Evolutionary conservation across 192 early-diverging fungal species (phyloP), one percentile per base, ranked within the genome.

Genomic region (Coemansia sp.): DNA sequence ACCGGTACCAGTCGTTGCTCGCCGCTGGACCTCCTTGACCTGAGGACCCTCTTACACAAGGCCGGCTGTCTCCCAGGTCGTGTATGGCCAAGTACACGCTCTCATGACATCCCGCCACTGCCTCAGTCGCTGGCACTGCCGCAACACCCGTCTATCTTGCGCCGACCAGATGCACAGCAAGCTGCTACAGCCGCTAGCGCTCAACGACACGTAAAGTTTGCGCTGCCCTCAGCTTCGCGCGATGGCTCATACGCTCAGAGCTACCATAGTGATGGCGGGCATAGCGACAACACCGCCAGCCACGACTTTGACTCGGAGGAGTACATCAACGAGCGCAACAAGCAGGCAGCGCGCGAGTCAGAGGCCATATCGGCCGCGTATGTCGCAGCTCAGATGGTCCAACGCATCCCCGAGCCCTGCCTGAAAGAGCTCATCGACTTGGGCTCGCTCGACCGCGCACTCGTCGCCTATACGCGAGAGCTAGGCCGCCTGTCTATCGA

Each of bases 161-260:
- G 64, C 6, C 57, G 62, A 32, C 58, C 63, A n/a, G 63, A 35
- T 27, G 10, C 45, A 14, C 54, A 59, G 12, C 27, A 24, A 59
- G 29, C 9, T 36, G 12, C 61, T 4, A 25, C 49, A 5, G 20
- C 45, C 17, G 14, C 68, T 19, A 22, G 17, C 22, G 20, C 38
- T 15, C 64, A 62, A 27, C 71, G 77, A 29, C 64, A 45, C 10
- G 77, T 80, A 29, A 74, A 66, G 22, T 80, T 80, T 27, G 57
- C 60, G 32, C 56, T 72, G 43, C 65, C 60, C 5, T 45, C 64
- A 25, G 39, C 58, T 14, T 36, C 64, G 15, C 38, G 41, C 40
- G 49, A 61, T 22, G 32, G 17, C 36, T 47, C 57, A 2, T 41
- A 45, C 36, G 32, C 27, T 0, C 59, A 46, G n/a, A 70, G 60